These are phyloP conservation scores for Fusarium pseudonygamai DNA, from an alignment of 2,329 filamentous ascomycete species.

Conservation along the genomic window DNA sequence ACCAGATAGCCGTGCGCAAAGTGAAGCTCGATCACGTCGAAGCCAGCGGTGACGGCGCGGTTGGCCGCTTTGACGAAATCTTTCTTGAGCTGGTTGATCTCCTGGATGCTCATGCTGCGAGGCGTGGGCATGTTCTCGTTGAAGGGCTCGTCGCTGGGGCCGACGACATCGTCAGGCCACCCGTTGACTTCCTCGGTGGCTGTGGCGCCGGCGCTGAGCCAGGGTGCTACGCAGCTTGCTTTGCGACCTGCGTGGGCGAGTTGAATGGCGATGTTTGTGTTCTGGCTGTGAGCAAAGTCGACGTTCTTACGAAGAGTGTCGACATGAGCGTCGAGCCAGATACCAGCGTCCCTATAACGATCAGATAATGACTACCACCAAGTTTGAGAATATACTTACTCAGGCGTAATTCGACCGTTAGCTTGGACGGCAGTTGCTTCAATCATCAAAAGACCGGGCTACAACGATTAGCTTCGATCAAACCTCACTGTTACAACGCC, in stretches of 20 bases:
- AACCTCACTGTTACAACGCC: constrained; percentile 31
- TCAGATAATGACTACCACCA: not conserved
- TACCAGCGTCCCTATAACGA: constrained; percentile 58
- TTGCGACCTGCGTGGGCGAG: constrained; percentile 75
- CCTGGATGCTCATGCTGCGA: constrained; percentile 69
- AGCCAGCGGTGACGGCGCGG: constrained; percentile 70
- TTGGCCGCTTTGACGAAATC: constrained; percentile 65
- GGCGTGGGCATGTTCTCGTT: constrained; percentile 67
- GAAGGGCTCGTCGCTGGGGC: constrained; percentile 61
- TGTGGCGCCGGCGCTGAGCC: constrained; percentile 56
- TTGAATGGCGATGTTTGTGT: constrained; percentile 73
- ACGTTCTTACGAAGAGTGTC: constrained; percentile 65
- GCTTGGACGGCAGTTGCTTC: constrained; percentile 75
- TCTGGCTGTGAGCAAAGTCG: constrained; percentile 75
- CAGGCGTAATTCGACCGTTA: constrained; percentile 77
- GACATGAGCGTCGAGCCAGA: constrained; percentile 79
- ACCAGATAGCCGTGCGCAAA: constrained; percentile 83
- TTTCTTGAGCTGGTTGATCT: constrained; percentile 72
- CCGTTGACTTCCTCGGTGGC: constrained; percentile 61
- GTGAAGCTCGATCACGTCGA: constrained; percentile 78
- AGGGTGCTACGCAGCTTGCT: constrained; percentile 62
- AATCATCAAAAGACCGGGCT: constrained; percentile 69
- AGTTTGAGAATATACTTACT: no score
- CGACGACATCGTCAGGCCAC: constrained; percentile 63
- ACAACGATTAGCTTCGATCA: not conserved